phyloP scores from a whole-genome alignment of 306 rosid genomes.

The Cyamopsis tetragonoloba region DNA sequence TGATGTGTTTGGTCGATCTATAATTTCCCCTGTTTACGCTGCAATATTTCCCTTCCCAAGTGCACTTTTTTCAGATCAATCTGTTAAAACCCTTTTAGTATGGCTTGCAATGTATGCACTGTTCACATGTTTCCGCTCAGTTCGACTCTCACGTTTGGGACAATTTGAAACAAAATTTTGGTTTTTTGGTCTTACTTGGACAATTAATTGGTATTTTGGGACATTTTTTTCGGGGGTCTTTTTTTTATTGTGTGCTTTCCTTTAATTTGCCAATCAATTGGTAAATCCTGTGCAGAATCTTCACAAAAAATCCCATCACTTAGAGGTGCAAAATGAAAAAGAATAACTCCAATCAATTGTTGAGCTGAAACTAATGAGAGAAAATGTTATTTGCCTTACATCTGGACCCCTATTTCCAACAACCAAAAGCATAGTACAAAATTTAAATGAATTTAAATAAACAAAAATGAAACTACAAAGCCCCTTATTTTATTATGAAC shows the following conservation, averaged over 20 bases:
- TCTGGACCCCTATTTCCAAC: constrained; percentile 28
- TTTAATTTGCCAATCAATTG: not conserved
- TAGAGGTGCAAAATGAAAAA: too few relatives aligned
- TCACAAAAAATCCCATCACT: too few relatives aligned
- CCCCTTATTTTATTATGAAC: too few relatives aligned
- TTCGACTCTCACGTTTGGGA: not conserved
- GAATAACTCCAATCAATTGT: too few relatives aligned
- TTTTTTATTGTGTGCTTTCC: not conserved
- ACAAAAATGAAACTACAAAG: too few relatives aligned
- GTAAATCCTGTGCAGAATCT: too few relatives aligned
- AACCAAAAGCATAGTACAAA: too few relatives aligned
- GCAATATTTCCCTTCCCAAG: not conserved
- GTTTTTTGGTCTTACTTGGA: not conserved
- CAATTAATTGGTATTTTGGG: not conserved
- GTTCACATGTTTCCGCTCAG: not conserved
- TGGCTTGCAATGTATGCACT: not conserved
- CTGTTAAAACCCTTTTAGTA: constrained; percentile 7
- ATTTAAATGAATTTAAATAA: too few relatives aligned
- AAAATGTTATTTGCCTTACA: too few relatives aligned
- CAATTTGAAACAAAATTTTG: not conserved
- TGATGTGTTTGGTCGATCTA: constrained; percentile 22
- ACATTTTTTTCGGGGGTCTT: not conserved
- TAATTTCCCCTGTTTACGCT: not conserved
- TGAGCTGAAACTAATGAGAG: too few relatives aligned
- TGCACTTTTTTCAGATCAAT: not conserved